A percentile compares a stretch with the other conserved stretches of the same genome.
These are phyloP conservation scores for Termitomyces sp. DNA, from an alignment of 768 basidiomycete species.

Conservation along the genomic window DNA sequence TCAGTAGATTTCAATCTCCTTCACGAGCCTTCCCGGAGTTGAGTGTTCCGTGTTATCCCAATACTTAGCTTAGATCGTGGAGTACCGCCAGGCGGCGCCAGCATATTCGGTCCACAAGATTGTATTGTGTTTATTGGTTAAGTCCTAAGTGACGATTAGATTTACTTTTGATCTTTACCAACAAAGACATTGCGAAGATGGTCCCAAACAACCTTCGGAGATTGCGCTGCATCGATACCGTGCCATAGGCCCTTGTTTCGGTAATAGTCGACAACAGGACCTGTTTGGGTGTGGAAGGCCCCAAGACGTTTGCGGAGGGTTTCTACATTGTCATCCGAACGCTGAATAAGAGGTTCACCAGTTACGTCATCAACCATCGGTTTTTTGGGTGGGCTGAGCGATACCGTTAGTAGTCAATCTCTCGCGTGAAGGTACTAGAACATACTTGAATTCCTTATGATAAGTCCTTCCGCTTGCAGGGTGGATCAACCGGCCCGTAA, in stretches of 20 bases:
- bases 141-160: neutral
- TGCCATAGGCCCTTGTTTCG: conserved; percentile 87
- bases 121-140: neutral
- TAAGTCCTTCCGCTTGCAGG: conserved; percentile 87
- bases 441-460: conserved; percentile 93
- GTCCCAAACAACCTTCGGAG: conserved; percentile 90
- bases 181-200: conserved; percentile 65
- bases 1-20: no score
- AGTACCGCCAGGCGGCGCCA: neutral
- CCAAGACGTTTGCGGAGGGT: conserved; percentile 84
- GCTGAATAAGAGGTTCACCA: conserved; percentile 94
- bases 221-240: conserved; percentile 91
- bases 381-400: conserved; percentile 91
- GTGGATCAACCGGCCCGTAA: conserved; percentile 95
- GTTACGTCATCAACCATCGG: conserved; percentile 89
- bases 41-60: neutral
- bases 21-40: no score
- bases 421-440: conserved; percentile 11
- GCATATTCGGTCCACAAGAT: neutral
- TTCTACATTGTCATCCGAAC: conserved; percentile 97
- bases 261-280: conserved; percentile 96
- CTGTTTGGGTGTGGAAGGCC: conserved; percentile 92
- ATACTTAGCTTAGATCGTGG: neutral
- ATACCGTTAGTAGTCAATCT: conserved; percentile 3
- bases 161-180: conserved; percentile 37